These are phyloP conservation scores for Hymenoscyphus linearis DNA, from an alignment of 2,329 filamentous ascomycete genomes.

Conservation along the genomic window DNA sequence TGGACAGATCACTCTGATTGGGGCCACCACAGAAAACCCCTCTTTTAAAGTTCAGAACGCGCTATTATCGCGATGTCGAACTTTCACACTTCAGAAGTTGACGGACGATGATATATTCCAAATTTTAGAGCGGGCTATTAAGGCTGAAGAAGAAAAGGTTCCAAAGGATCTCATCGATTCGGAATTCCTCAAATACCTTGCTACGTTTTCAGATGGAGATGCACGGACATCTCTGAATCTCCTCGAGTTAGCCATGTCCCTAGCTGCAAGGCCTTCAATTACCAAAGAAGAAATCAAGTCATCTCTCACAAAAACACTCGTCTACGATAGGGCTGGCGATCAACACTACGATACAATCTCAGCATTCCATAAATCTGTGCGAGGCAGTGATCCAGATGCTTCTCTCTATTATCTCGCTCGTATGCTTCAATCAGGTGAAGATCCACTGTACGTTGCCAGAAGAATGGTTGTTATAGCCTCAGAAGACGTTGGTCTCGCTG, in stretches of 20 bases:
- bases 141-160: slow-evolving; percentile 45
- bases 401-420: slow-evolving; percentile 90
- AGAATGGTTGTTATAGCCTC: slow-evolving; percentile 92
- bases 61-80: slow-evolving; percentile 81
- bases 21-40: slow-evolving; percentile 95
- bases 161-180: slow-evolving; percentile 62
- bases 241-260: slow-evolving; percentile 79
- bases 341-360: slow-evolving; percentile 98
- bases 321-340: slow-evolving; percentile 92
- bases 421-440: slow-evolving; percentile 94
- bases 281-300: slow-evolving; percentile 75
- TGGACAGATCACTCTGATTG: slow-evolving; percentile 85
- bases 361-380: slow-evolving; percentile 92
- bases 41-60: slow-evolving; percentile 89
- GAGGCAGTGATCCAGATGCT: slow-evolving; percentile 81
- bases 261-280: slow-evolving; percentile 58
- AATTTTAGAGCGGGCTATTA: slow-evolving; percentile 73
- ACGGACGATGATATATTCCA: slow-evolving; percentile 62
- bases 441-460: slow-evolving; percentile 85
- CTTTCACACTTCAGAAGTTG: slow-evolving; percentile 79
- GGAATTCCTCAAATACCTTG: slow-evolving; percentile 74
- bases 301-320: slow-evolving; percentile 81
- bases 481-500: slow-evolving; percentile 88
- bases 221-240: slow-evolving; percentile 90
- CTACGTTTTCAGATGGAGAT: slow-evolving; percentile 85